Conservation (phyloP, 2,329 filamentous ascomycete species). For the Colletotrichum viniferum region DNA sequence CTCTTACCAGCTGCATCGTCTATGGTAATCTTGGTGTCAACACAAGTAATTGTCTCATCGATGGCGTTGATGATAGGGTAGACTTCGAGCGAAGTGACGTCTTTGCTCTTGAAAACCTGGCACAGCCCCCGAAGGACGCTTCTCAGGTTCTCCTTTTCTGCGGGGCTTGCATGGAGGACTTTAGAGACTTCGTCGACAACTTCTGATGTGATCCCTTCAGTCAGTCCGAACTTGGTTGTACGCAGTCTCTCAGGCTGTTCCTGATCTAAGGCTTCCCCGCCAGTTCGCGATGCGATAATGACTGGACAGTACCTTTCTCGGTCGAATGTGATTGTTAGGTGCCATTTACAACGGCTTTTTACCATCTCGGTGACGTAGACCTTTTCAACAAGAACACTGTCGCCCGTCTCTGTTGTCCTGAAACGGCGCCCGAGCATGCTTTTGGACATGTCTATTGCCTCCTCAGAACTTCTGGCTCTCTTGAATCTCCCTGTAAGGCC, state of each 20-base stretch:
- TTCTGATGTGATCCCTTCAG: conserved; percentile 28
- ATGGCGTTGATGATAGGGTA: conserved; percentile 36
- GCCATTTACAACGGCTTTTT: conserved; percentile 37
- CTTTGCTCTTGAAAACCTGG: conserved; percentile 47
- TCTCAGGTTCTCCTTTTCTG: conserved; percentile 3
- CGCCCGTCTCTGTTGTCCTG: neutral
- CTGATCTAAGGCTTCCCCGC: conserved; percentile 19
- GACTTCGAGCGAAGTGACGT: conserved; percentile 51
- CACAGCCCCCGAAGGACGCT: conserved; percentile 22
- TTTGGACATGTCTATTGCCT: conserved; percentile 21
- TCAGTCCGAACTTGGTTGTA: conserved; percentile 29
- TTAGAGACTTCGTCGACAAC: conserved; percentile 16
- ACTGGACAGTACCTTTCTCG: conserved; percentile 42
- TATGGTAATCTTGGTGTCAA: conserved; percentile 47
- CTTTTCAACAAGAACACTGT: conserved; percentile 26
- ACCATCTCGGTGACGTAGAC: conserved; percentile 40
- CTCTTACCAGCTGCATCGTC: conserved; percentile 52
- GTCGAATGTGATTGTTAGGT: conserved; percentile 46
- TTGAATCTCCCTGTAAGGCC: neutral
- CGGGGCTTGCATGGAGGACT: neutral
- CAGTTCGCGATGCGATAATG: conserved; percentile 37
- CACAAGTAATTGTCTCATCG: conserved; percentile 32
- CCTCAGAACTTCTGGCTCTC: conserved; percentile 7
- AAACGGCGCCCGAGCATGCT: conserved; percentile 21
- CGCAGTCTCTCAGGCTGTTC: neutral